Conservation (phyloP, 2,329 filamentous ascomycete genomes). For the Venturiaceae sp. region DNA sequence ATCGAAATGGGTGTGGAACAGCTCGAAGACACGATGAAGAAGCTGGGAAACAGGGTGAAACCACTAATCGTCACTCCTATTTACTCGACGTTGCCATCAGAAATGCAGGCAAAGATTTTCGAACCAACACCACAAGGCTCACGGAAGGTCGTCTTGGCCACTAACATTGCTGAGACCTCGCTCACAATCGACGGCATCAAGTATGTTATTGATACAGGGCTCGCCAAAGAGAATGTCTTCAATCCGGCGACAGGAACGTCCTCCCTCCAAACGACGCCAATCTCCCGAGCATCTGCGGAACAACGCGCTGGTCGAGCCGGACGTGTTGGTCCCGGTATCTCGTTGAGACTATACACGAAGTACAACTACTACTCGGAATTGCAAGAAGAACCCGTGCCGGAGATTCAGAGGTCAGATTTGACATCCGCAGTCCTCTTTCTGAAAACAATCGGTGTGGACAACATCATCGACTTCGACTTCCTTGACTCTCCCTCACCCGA, state of each 20-base stretch:
- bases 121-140: conserved; percentile 79
- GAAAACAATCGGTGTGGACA: conserved; percentile 84
- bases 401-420: conserved; percentile 86
- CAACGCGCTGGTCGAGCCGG: conserved; percentile 89
- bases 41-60: conserved; percentile 73
- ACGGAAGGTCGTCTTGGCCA: conserved; percentile 86
- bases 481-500: conserved; percentile 90
- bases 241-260: conserved; percentile 90
- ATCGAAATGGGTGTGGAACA: conserved; percentile 83
- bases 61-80: conserved; percentile 89
- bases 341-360: conserved; percentile 87
- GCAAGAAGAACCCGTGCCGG: conserved; percentile 82
- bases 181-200: conserved; percentile 94
- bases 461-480: conserved; percentile 89
- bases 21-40: conserved; percentile 75
- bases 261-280: conserved; percentile 80
- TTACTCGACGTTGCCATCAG: conserved; percentile 85
- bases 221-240: conserved; percentile 91
- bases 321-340: conserved; percentile 84
- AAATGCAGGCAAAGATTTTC: conserved; percentile 88
- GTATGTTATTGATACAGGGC: conserved; percentile 91
- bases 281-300: conserved; percentile 83
- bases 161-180: conserved; percentile 94
- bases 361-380: conserved; percentile 93
- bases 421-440: conserved; percentile 75